Evolutionary conservation across 495 filamentous ascomycete species (phyloP), one percentile per base, ranked within the genome.

Genomic region (Neurospora sp.): DNA sequence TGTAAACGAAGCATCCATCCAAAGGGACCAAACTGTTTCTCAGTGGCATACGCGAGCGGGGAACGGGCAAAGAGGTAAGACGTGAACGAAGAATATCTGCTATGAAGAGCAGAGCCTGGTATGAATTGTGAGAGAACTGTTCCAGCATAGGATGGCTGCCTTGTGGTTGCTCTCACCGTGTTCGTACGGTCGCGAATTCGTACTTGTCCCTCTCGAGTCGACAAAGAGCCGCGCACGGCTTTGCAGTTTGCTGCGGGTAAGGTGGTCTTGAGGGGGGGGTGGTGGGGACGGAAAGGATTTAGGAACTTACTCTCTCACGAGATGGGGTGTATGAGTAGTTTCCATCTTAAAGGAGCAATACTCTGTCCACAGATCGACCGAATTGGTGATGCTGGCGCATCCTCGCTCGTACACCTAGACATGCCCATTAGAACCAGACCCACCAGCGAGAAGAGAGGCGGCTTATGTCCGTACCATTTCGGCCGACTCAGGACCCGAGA

Each of bases 221-320:
- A 73, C 79, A 76, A 73, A 74, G 74, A 74, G 77, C 77, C 72
- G 76, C 69, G 72, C 72, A 73, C 62, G 75, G 71, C 75, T 72
- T 73, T 72, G 79, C 74, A 79, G 76, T 73, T 78, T 79, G 77
- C 81, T 84, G 81, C 74, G 79, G 75, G 78, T 77, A 81, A 80
- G 77, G 76, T 79, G 81, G 86, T 88, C 86, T 87, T 85, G 86
- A 66, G 27, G 27, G 27, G 2, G 54, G 27, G 54, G 44, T 75
- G 75, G 44, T 27, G 71, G 88, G 89, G 88, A 90, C 91, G 88
- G 87, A 92, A 93, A 92, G 83, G 81, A 83, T 85, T 83, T 81
- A 78, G 83, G 78, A 83, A 98, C 96, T 98, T 97, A 99, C 96
- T 98, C 96, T 97, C 96, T 91, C 85, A 98, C 97, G 81, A 95